Percentiles rank a stretch among this genome's conserved stretches.
Conservation (phyloP, 371 early-diverging fungal genomes). For the Smittium culicis region DNA sequence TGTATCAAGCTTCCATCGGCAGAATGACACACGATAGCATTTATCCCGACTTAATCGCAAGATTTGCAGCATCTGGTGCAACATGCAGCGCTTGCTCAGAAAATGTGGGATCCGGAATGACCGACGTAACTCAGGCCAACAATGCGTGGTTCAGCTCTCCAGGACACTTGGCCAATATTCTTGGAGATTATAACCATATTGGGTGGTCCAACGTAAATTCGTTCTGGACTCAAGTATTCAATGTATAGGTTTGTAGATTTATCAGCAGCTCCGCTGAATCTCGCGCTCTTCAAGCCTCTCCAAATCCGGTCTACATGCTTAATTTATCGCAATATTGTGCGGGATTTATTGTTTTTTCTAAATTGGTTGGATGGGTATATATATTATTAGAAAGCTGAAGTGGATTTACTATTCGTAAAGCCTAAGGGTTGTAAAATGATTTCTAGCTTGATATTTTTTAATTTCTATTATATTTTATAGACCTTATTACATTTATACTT, state of each 20-base stretch:
- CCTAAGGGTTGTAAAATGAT: too few relatives aligned
- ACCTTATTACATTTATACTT: too few relatives aligned
- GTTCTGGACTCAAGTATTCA: constrained; percentile 2
- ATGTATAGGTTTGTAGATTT: neutral
- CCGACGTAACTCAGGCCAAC: constrained; percentile 15
- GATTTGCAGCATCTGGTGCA: neutral
- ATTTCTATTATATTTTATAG: too few relatives aligned
- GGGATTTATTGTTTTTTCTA: too few relatives aligned
- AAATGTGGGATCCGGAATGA: neutral
- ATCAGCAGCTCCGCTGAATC: neutral
- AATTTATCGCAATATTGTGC: too few relatives aligned
- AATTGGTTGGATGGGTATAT: too few relatives aligned
- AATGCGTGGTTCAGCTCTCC: constrained; percentile 32
- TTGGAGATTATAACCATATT: constrained; percentile 10
- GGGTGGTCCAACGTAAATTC: neutral
- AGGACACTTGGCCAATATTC: constrained; percentile 32
- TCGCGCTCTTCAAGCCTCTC: neutral
- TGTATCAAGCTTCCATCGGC: constrained; percentile 20
- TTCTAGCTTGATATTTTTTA: too few relatives aligned
- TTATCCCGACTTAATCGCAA: neutral
- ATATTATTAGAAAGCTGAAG: too few relatives aligned
- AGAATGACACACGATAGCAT: constrained; percentile 22
- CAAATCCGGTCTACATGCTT: too few relatives aligned
- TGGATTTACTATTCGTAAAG: too few relatives aligned
- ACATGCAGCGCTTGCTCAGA: neutral